phyloP scores from a whole-genome alignment of 2,329 filamentous ascomycete species.

The Nigrospora sphaerica region DNA sequence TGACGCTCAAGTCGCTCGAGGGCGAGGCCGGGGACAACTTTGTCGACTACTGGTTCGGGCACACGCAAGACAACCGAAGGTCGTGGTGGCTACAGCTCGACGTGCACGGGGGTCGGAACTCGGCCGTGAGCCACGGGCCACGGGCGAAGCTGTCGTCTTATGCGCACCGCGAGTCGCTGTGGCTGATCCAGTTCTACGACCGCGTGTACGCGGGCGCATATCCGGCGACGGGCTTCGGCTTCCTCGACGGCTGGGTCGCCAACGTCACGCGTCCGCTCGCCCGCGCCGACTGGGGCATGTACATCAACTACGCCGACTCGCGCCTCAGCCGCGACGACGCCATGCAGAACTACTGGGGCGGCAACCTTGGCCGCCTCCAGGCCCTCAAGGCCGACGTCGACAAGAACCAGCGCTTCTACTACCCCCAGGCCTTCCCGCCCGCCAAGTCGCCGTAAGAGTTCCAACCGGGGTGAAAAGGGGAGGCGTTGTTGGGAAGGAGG shows the following conservation, averaged over 20 bases:
- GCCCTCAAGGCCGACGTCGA: conserved; percentile 31
- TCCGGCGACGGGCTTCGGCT: conserved; percentile 14
- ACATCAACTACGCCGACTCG: conserved; percentile 48
- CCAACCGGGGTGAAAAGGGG: no score
- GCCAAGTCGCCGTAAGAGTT: background rate
- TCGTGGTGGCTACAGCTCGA: conserved; percentile 36
- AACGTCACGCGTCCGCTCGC: conserved; percentile 11
- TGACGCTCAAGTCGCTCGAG: conserved; percentile 29
- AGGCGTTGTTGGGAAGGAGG: no score
- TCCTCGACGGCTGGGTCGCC: conserved; percentile 18
- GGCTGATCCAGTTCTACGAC: conserved; percentile 42
- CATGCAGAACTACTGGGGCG: conserved; percentile 40
- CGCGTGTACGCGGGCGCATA: conserved; percentile 22
- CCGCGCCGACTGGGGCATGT: conserved; percentile 23
- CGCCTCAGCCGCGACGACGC: conserved; percentile 35
- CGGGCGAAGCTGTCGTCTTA: conserved; percentile 25
- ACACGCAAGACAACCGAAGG: conserved; percentile 22
- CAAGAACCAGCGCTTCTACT: conserved; percentile 33
- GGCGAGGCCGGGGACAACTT: conserved; percentile 26
- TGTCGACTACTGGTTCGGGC: conserved; percentile 29
- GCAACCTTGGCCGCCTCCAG: conserved; percentile 27
- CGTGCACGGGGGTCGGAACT: conserved; percentile 31
- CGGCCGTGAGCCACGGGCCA: conserved; percentile 22
- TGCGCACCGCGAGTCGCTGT: conserved; percentile 33
- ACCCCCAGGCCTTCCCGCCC: conserved; percentile 15